Conservation (phyloP, 208 protist species). For the Porcisia deanei region DNA sequence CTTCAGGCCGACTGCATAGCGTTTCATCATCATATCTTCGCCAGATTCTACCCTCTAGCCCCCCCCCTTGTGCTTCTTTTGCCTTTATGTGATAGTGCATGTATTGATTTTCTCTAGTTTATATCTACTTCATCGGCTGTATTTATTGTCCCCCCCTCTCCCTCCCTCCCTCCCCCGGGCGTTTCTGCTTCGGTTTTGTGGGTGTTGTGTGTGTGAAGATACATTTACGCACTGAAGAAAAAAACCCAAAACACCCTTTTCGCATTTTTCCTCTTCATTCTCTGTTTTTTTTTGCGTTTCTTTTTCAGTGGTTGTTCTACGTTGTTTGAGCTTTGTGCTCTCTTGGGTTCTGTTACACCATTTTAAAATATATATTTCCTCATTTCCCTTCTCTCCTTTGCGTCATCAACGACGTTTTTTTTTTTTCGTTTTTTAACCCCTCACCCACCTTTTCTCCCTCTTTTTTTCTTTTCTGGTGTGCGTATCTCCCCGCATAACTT, state of each 20-base stretch:
- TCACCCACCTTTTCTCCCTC: neutral
- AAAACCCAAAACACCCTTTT: too few relatives aligned
- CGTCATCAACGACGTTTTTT: neutral
- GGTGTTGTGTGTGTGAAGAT: too few relatives aligned
- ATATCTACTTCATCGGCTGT: neutral
- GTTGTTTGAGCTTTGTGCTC: neutral
- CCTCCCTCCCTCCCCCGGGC: too few relatives aligned
- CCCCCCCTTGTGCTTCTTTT: constrained; percentile 16
- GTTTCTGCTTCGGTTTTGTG: too few relatives aligned
- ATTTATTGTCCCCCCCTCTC: neutral
- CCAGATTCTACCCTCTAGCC: neutral
- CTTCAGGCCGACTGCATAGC: neutral
- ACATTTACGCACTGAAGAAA: too few relatives aligned
- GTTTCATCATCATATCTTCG: neutral
- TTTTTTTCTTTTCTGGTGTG: neutral
- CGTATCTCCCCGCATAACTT: constrained; percentile 4
- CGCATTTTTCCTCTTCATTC: neutral
- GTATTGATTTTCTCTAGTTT: neutral
- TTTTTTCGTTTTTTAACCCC: neutral
- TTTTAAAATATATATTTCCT: neutral
- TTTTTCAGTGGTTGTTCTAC: neutral
- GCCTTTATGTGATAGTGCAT: neutral
- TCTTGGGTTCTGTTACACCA: neutral
- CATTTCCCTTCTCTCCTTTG: neutral
- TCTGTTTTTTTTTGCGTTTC: neutral